Evolutionary conservation across 139 green algal species (phyloP), one percentile per base, ranked within the genome.

Genomic region (Helicosporidium sp.): DNA sequence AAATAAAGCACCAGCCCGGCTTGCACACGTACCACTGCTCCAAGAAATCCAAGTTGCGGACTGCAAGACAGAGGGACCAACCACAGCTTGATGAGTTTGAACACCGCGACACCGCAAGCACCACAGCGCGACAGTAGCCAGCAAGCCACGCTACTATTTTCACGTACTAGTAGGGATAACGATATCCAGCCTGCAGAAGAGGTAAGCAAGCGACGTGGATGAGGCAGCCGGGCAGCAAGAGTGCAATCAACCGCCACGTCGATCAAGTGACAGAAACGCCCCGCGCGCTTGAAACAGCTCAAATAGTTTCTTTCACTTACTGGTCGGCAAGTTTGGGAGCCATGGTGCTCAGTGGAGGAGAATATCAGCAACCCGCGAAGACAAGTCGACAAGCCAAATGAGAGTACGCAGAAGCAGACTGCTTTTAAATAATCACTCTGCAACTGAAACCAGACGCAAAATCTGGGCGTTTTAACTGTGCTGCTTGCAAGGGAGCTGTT

Each of bases 121-220:
- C n/a, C n/a, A n/a, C n/a, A n/a, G n/a, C n/a, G n/a, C n/a, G n/a
- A n/a, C n/a, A n/a, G n/a, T n/a, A n/a, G n/a, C n/a, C n/a, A n/a
- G n/a, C n/a, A n/a, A n/a, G n/a, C n/a, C n/a, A n/a, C n/a, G n/a
- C n/a, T n/a, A n/a, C n/a, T n/a, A n/a, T n/a, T n/a, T n/a, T n/a
- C n/a, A 58, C 51, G 40, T 17, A 57, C 88, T 91, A 16, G 82
- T 93, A 4, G 82, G 82, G 26, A 93, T 93, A 3, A 87, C 73
- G 46, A 92, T 86, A 44, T 83, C 73, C 23, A 92, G 58, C 26
- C 49, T 56, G 35, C 29, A 44, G 47, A 26, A n/a, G 35, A 0
- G 15, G 31, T 44, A 41, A n/a, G 8, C 7, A 17, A 19, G 44
- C 12, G 29, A 18, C 18, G 41, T 43, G 7, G 31, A 37, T 10